Base-by-base conservation (phyloP, 1,284 basidiomycete genomes). In the Ustilago esculenta region DNA sequence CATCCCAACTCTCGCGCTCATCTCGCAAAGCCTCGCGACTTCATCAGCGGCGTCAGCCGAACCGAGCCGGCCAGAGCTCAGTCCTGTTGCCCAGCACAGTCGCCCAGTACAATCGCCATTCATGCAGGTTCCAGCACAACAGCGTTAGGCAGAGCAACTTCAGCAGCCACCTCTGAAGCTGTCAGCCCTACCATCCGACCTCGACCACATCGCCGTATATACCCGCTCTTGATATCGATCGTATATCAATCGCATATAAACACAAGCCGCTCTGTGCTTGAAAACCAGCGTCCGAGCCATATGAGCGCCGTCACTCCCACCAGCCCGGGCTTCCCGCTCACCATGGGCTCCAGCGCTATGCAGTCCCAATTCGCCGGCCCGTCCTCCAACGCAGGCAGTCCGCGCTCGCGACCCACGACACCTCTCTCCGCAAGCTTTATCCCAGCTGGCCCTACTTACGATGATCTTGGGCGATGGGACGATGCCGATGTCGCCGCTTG, bases 401-500 rank as follows among this genome's bases (percentile, higher is more conserved):
- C 67, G 20, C 47, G 61, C 18, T 65, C 60, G 27, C 56, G 60
- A 14, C 67, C 67, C 2, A 65, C 67, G 12, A 70, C 67, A 9
- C 67, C 67, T 0, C 57, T 70, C 27, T 70, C 67, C 11, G 67
- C 67, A 18, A 56, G 48, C 32, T 57, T 65, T n/a, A 29, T 32
- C 3, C 41, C 56, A 15, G 4, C 45, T 9, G 59, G 55, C 1
- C 59, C 66, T 2, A 70, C 67, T 27, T 64, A 64, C 46, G 67
- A 70, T 39, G 60, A 70, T 12, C 46, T 70, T 27, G 42, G 12
- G 5, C 33, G 53, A 33, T 70, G 67, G 67, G 52, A 65, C 3
- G 67, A 70, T 36, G 51, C 51, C 5, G 77, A 81, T 12, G 68
- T 81, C 20, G 53, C 59, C 1, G 41, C 50, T 3, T 81, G 78